A percentile compares a stretch with the other conserved stretches of the same genome.
Evolutionary conservation across 768 basidiomycete species (phyloP).

Genomic region (Russula dissimulans): DNA sequence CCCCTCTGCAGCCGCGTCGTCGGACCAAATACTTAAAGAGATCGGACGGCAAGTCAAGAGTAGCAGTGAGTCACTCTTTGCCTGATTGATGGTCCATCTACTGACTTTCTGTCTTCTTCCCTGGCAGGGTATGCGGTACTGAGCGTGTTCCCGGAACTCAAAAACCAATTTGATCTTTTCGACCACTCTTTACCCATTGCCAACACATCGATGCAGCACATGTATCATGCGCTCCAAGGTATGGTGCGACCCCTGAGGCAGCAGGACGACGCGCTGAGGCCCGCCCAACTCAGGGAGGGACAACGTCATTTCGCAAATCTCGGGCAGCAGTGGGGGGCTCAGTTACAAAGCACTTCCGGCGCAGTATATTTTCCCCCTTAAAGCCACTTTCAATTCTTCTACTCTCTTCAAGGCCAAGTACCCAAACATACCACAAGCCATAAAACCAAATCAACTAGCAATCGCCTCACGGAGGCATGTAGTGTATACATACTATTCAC

Average conservation of each 20-base stretch:
- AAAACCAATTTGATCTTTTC: neutral
- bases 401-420: too few relatives aligned
- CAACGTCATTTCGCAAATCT: neutral
- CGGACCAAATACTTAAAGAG: neutral
- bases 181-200: neutral
- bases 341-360: too few relatives aligned
- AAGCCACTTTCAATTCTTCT: too few relatives aligned
- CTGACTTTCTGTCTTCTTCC: neutral
- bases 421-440: too few relatives aligned
- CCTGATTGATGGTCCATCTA: neutral
- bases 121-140: neutral
- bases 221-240: neutral
- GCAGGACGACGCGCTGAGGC: neutral
- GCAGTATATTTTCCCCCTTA: too few relatives aligned
- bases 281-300: conserved; percentile 1
- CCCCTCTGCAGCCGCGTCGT: neutral
- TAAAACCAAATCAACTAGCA: too few relatives aligned
- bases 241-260: conserved; percentile 3
- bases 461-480: too few relatives aligned
- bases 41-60: neutral
- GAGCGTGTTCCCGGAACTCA: neutral
- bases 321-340: too few relatives aligned
- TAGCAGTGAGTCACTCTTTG: neutral
- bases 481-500: too few relatives aligned
- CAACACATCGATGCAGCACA: neutral